Evolutionary conservation across 2,329 filamentous ascomycete genomes (phyloP).

Genomic region (Cyphellophora attinorum): DNA sequence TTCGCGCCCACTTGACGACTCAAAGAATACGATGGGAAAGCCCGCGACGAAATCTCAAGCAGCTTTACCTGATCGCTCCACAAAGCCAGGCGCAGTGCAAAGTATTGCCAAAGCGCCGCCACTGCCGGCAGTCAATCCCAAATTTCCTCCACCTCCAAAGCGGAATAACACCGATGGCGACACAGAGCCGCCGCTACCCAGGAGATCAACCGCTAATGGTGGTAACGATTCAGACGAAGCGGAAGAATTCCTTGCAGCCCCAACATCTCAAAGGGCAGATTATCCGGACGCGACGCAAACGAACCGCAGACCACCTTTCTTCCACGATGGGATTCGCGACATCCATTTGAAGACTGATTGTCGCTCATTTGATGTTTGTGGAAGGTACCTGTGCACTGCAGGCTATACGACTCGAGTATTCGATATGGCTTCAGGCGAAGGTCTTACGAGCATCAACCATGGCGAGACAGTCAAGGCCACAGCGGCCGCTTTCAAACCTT

Average conservation of each 20-base stretch:
- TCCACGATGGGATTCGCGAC: conserved; percentile 62
- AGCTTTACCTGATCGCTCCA: conserved; percentile 9
- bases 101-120: conserved; percentile 13
- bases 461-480: conserved; percentile 77
- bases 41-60: no score
- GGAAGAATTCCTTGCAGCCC: conserved; percentile 36
- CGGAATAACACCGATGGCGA: conserved; percentile 17
- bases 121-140: conserved; percentile 13
- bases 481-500: conserved; percentile 77
- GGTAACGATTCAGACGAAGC: conserved; percentile 42
- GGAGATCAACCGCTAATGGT: conserved; percentile 10
- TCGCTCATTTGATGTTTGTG: conserved; percentile 76
- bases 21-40: conserved; percentile 14
- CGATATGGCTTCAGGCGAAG: conserved; percentile 73
- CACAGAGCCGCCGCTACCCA: conserved; percentile 3
- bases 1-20: conserved; percentile 15
- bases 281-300: conserved; percentile 79
- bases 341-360: conserved; percentile 82
- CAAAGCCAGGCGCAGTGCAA: conserved; percentile 8
- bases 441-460: conserved; percentile 70
- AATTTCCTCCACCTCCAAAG: conserved; percentile 25
- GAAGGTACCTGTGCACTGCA: conserved; percentile 75
- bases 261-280: conserved; percentile 46
- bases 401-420: conserved; percentile 82
- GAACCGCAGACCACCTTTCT: conserved; percentile 72